A percentile compares a stretch with the other conserved stretches of the same genome.
Evolutionary conservation across 257 asterid genomes (phyloP).

Genomic region (Capsicum pubescens): DNA sequence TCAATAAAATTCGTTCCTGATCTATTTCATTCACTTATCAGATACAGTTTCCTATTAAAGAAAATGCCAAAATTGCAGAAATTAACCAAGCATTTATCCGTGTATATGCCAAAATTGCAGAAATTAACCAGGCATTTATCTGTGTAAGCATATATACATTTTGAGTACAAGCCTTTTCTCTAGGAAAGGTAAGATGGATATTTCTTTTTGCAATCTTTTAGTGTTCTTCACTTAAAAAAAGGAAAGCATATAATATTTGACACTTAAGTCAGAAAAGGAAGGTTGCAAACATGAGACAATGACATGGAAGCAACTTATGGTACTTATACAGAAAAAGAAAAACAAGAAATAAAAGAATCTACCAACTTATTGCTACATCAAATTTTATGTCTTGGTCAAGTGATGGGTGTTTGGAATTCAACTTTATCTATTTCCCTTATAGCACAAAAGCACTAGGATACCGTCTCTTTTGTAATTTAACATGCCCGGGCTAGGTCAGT

Average conservation of each 20-base stretch:
- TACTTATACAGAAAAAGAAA: background rate
- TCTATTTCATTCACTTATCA: background rate
- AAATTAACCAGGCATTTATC: background rate
- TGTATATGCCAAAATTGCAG: background rate
- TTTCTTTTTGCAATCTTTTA: background rate
- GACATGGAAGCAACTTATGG: background rate
- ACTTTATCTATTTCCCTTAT: background rate
- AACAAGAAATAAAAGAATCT: background rate
- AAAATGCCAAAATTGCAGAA: background rate
- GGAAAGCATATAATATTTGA: background rate
- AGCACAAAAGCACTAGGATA: background rate
- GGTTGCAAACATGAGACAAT: background rate
- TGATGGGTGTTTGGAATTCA: background rate
- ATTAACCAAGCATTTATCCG: background rate
- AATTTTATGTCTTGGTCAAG: constrained; percentile 13
- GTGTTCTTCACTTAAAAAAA: background rate
- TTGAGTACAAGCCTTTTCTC: background rate
- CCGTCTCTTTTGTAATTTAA: background rate
- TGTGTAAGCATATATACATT: background rate
- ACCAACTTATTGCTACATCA: background rate
- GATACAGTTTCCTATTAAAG: constrained; percentile 5
- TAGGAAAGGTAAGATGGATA: background rate
- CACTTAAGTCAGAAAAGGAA: background rate
- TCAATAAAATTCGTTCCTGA: background rate
- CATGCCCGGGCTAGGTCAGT: background rate